Conservation (phyloP, 768 basidiomycete species). For the Mycena polygramma region DNA sequence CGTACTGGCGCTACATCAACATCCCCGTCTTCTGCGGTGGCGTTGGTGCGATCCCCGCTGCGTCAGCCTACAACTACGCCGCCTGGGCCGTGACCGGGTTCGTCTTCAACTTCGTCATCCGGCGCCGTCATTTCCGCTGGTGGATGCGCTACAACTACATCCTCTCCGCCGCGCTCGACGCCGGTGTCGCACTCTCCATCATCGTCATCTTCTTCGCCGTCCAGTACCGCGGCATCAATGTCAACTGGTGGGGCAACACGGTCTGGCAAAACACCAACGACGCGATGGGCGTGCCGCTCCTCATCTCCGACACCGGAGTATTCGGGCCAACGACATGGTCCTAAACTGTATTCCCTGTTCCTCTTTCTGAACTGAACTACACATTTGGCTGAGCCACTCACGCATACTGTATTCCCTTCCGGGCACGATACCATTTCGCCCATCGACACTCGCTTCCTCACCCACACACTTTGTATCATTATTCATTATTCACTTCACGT, state of each 20-base stretch:
- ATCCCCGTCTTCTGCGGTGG: conserved; percentile 87
- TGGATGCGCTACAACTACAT: conserved; percentile 95
- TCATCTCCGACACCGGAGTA: conserved; percentile 58
- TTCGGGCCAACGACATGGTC: conserved; percentile 78
- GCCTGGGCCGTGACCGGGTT: conserved; percentile 85
- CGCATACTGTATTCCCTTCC: conserved; percentile 14
- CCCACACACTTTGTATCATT: conserved; percentile 21
- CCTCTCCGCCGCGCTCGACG: conserved; percentile 79
- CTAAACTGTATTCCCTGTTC: conserved; percentile 40
- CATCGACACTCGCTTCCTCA: conserved; percentile 13
- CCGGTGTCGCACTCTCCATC: conserved; percentile 70
- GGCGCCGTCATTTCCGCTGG: conserved; percentile 80
- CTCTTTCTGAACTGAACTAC: not conserved
- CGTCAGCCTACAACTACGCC: conserved; percentile 88
- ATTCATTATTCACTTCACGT: conserved; percentile 14
- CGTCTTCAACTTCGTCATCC: conserved; percentile 88
- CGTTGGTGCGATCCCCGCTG: conserved; percentile 81
- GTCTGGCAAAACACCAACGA: conserved; percentile 82
- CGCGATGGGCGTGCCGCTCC: conserved; percentile 68
- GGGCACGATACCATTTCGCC: conserved; percentile 26
- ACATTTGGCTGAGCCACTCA: conserved; percentile 25
- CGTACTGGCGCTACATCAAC: conserved; percentile 88
- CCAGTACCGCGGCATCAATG: conserved; percentile 62
- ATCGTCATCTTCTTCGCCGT: conserved; percentile 75
- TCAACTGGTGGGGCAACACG: conserved; percentile 88